These are phyloP conservation scores for Talaromyces funiculosus DNA, from an alignment of 2,329 filamentous ascomycete genomes.

Conservation along the genomic window DNA sequence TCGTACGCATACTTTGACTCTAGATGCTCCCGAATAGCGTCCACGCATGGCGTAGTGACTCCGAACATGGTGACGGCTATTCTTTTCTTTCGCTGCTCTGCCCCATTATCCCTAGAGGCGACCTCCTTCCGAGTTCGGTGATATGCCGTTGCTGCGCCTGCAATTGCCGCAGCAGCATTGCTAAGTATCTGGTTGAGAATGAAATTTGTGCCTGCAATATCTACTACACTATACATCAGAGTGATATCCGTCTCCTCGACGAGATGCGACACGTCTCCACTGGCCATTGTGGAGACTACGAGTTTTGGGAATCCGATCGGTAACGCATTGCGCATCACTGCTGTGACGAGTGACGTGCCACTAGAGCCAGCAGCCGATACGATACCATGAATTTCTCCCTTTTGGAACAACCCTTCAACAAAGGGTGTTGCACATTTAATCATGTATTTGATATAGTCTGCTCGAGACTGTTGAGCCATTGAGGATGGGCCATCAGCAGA, in stretches of 20 bases:
- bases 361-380: conserved; percentile 58
- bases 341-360: conserved; percentile 56
- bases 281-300: conserved; percentile 65
- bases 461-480: conserved; percentile 42
- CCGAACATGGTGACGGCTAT: conserved; percentile 70
- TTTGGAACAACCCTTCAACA: conserved; percentile 37
- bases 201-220: conserved; percentile 61
- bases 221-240: conserved; percentile 66
- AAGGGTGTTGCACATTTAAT: conserved; percentile 42
- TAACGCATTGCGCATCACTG: conserved; percentile 55
- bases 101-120: conserved; percentile 3
- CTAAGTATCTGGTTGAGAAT: conserved; percentile 53
- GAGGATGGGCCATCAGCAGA: conserved; percentile 21
- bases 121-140: conserved; percentile 20
- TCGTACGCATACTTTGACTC: conserved; percentile 47
- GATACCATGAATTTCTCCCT: conserved; percentile 48
- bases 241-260: conserved; percentile 64
- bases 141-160: conserved; percentile 51
- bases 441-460: conserved; percentile 55
- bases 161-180: conserved; percentile 59
- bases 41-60: conserved; percentile 63
- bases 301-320: conserved; percentile 65
- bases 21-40: conserved; percentile 49
- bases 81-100: conserved; percentile 35
- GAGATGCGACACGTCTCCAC: conserved; percentile 59